Base-by-base conservation (phyloP, 225 moss, liverwort and hornwort genomes). In the Sphagnum tenellum region DNA sequence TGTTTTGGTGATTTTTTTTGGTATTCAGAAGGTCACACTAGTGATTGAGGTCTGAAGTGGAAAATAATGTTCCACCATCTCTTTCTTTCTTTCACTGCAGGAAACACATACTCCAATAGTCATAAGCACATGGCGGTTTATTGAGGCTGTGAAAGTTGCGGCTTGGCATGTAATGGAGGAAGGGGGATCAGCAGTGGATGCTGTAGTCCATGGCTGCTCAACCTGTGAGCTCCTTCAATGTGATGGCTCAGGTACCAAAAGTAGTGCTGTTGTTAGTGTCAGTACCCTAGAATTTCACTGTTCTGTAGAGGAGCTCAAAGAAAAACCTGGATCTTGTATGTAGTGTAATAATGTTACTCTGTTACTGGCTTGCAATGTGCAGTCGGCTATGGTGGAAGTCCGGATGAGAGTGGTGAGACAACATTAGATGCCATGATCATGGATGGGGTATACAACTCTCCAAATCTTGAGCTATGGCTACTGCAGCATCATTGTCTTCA, bases 301-400 rank as follows among this genome's bases (percentile, higher is more conserved):
- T 0, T 29, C 29, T 29, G 29, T 29, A 0, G 29, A 29, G 29
- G 29, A 29, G 29, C 29, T 29, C 29, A 29, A 29, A 29, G 29
- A 29, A 29, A 29, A 29, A 29, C 29, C 29, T 29, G 29, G 29
- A 29, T 29, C 29, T 29, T 29, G 29, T 29, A 29, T 29, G 29
- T 29, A 29, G 29, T 29, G 29, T 29, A 29, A 29, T 29, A 29
- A 29, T 29, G 29, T 29, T 29, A 29, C 29, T 29, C 29, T 29
- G 29, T 29, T 45, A 5, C 56, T 57, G 73, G 47, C 52, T 52
- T 52, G 52, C 50, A 53, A 45, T 62, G 46, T 70, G 76, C 80
- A 98, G 98, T 98, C 66, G 98, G 98, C 66, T 98, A 83, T 71
- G 98, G 98, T 9, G 98, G 98, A 61, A 98, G 98, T 74, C 98